Conservation (phyloP, 2,329 filamentous ascomycete species). For the Claviceps maximensis region DNA sequence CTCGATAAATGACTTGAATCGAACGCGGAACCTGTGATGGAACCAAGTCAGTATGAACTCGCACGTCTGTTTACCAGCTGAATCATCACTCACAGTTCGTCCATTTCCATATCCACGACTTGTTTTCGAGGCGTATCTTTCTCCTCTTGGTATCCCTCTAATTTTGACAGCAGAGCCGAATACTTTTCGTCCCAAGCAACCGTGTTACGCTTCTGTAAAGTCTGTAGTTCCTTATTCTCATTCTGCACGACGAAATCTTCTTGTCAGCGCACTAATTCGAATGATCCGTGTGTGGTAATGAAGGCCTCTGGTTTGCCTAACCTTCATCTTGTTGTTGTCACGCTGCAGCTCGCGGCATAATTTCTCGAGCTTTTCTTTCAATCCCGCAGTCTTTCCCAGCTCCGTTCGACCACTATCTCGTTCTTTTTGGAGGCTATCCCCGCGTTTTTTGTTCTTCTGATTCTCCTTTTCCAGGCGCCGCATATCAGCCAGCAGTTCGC, state of each 20-base stretch:
- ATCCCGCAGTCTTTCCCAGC: slow-evolving; percentile 73
- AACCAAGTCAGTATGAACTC: slow-evolving; percentile 6
- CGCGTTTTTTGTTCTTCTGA: slow-evolving; percentile 88
- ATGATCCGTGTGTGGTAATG: background rate
- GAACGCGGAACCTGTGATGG: slow-evolving; percentile 54
- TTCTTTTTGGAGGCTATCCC: slow-evolving; percentile 90
- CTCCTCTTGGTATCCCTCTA: slow-evolving; percentile 79
- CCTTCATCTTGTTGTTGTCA: slow-evolving; percentile 98
- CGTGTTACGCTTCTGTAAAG: slow-evolving; percentile 71
- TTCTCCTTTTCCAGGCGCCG: slow-evolving; percentile 90
- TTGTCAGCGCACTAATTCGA: slow-evolving; percentile 13
- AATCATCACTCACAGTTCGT: slow-evolving; percentile 57
- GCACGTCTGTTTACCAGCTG: slow-evolving; percentile 7
- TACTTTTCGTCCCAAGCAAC: slow-evolving; percentile 76
- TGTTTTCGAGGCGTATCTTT: slow-evolving; percentile 73
- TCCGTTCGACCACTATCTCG: slow-evolving; percentile 83
- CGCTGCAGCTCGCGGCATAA: slow-evolving; percentile 86
- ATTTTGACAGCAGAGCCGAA: slow-evolving; percentile 64
- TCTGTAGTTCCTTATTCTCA: slow-evolving; percentile 85
- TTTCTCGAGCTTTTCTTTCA: slow-evolving; percentile 96
- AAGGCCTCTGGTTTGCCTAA: slow-evolving; percentile 22
- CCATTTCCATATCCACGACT: slow-evolving; percentile 73
- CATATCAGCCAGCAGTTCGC: slow-evolving; percentile 86
- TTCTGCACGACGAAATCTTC: slow-evolving; percentile 36
- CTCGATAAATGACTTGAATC: slow-evolving; percentile 91